Evolutionary conservation across 2,329 filamentous ascomycete species (phyloP).

Genomic region (Didymella keratinophila): DNA sequence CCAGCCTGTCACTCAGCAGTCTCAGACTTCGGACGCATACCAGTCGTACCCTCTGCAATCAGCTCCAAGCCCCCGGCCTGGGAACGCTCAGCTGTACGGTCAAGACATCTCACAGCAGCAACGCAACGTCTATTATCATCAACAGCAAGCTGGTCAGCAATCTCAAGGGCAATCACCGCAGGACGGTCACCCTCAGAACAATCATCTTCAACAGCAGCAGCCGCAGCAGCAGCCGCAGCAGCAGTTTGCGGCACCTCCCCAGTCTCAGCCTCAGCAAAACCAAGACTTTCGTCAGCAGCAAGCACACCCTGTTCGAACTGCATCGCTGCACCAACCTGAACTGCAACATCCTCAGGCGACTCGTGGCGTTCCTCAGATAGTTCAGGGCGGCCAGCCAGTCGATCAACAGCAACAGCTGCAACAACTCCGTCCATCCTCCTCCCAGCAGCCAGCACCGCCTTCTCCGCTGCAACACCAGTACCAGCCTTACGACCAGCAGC

Average conservation of each 20-base stretch:
- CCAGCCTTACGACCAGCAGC: conserved; percentile 46
- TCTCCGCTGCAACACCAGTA: conserved; percentile 47
- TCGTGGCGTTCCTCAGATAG: conserved; percentile 42
- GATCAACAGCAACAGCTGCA: conserved; percentile 43
- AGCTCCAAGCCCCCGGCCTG: conserved; percentile 40
- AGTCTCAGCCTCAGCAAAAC: conserved; percentile 43
- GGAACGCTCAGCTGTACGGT: conserved; percentile 42
- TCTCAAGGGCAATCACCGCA: conserved; percentile 37
- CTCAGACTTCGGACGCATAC: conserved; percentile 38
- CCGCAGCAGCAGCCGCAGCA: conserved; percentile 29
- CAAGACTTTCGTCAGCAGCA: conserved; percentile 43
- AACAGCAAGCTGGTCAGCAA: conserved; percentile 37
- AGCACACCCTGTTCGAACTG: conserved; percentile 33
- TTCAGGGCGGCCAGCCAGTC: conserved; percentile 38
- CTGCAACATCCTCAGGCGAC: conserved; percentile 43
- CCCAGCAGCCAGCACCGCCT: conserved; percentile 46
- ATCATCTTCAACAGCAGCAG: conserved; percentile 39
- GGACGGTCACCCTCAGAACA: conserved; percentile 35
- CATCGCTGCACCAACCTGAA: conserved; percentile 45
- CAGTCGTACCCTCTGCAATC: conserved; percentile 45
- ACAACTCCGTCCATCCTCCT: conserved; percentile 45
- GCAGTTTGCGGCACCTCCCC: conserved; percentile 32
- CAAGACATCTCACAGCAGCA: conserved; percentile 39
- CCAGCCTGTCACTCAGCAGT: conserved; percentile 35
- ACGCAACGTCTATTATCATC: conserved; percentile 45